Base-by-base conservation (phyloP, 805 yeast genomes). In the Starmerella floris region DNA sequence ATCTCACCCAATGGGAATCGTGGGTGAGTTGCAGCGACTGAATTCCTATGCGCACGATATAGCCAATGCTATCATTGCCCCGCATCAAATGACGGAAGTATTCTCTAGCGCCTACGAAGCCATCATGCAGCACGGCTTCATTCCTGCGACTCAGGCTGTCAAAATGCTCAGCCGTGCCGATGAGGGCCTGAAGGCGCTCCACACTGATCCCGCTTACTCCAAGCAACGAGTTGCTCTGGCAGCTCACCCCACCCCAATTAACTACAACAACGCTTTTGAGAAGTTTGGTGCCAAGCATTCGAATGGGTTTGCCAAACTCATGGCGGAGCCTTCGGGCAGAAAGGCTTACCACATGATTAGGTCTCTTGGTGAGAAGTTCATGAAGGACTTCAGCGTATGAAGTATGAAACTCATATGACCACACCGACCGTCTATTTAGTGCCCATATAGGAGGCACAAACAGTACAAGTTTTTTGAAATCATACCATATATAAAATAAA, bases 31-130 rank as follows among this genome's bases (percentile, higher is more conserved):
- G 22, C 39, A 39, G 33, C 38, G 37, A 13, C 3, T 46, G 13
- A 39, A 43, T 37, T 9, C 23, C n/a, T 46, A 38, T 22, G 50
- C 50, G 11, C 50, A 46, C 42, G 48, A 37, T 13, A 33, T 46
- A 11, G 50, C 50, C 25, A 43, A 46, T 27, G 50, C 50, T n/a
- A 30, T 46, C n/a, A 26, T 46, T 30, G 48, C 50, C 20, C 50
- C 50, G 15, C 35, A 32, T 3, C 35, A 39, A 35, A 46, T 46
- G 50, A 46, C 50, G 17, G 35, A 33, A 3, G 10, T 39, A 33
- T 34, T 44, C 19, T 35, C 41, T 13, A 31, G 25, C 16, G 51
- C 49, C 19, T 43, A 37, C 27, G 34, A 37, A 5, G 49, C 40
- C 21, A 36, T 48, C 37, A 20, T 38, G 44, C 28, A 41, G 31